Evolutionary conservation across 1,139 yeast genomes (phyloP).

Genomic region (Magnusiomyces tetraspermus): DNA sequence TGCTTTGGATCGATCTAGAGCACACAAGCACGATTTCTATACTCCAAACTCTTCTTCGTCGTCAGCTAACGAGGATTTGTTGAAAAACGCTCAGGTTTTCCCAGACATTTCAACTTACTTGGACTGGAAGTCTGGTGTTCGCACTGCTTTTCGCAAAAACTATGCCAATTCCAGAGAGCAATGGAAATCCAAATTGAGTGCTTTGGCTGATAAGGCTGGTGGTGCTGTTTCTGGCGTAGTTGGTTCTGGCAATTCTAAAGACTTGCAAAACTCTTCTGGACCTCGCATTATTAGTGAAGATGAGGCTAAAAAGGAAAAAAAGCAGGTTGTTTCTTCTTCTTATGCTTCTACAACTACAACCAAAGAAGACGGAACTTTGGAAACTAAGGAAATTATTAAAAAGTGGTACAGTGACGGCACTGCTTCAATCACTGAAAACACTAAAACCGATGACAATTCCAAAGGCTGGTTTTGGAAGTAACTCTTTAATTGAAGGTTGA

Average conservation of each 20-base stretch:
- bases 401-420: constrained; percentile 63
- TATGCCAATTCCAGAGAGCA: not conserved
- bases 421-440: constrained; percentile 31
- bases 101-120: constrained; percentile 11
- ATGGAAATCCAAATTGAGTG: not conserved
- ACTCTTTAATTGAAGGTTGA: no score
- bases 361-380: constrained; percentile 45
- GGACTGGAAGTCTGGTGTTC: constrained; percentile 13
- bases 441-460: constrained; percentile 1
- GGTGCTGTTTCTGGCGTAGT: no score
- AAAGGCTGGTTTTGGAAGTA: constrained; percentile 30
- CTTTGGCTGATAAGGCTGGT: not conserved
- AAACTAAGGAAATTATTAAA: constrained; percentile 44
- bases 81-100: constrained; percentile 6
- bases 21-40: not conserved
- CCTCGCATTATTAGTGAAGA: not conserved
- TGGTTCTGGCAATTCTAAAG: not conserved
- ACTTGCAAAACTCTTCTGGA: not conserved
- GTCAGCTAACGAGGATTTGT: not conserved
- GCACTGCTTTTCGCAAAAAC: constrained; percentile 3
- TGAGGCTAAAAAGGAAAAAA: not conserved
- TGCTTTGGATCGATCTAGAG: not conserved
- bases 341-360: constrained; percentile 37
- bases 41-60: not conserved
- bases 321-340: constrained; percentile 42